Evolutionary conservation across 805 yeast genomes (phyloP).

Genomic region (Suhomyces canberraensis): DNA sequence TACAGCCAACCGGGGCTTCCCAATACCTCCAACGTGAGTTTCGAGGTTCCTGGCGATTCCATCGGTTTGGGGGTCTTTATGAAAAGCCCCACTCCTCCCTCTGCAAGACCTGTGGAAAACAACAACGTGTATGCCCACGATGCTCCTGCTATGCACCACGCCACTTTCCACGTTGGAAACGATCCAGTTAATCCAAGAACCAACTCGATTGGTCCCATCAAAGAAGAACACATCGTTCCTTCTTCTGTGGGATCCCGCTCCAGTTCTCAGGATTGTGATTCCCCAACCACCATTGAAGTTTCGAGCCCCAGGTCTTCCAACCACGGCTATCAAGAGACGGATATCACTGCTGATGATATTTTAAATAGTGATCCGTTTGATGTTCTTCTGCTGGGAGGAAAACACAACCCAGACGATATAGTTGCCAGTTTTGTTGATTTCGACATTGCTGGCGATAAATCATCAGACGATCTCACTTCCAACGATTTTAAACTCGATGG

Average conservation of each 20-base stretch:
- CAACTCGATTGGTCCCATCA: neutral
- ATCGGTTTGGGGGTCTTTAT: slow-evolving; percentile 7
- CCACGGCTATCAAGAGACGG: neutral
- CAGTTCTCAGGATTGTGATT: slow-evolving; percentile 7
- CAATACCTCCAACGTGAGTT: neutral
- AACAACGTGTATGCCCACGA: neutral
- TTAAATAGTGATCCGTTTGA: slow-evolving; percentile 11
- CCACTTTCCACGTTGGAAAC: neutral
- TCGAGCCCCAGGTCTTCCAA: slow-evolving; percentile 7
- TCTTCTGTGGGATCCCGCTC: slow-evolving; percentile 1
- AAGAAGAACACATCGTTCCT: neutral
- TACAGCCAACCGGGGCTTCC: neutral
- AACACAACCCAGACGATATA: neutral
- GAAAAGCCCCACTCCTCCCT: neutral
- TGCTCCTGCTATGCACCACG: neutral
- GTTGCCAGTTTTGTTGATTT: slow-evolving; percentile 4
- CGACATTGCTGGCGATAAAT: slow-evolving; percentile 4
- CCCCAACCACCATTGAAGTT: slow-evolving; percentile 13
- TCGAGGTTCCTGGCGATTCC: neutral
- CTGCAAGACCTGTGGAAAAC: neutral
- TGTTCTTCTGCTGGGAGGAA: neutral
- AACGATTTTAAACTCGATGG: neutral
- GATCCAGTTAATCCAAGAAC: neutral
- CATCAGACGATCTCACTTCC: slow-evolving; percentile 6
- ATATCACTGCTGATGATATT: slow-evolving; percentile 11